These are phyloP conservation scores for Acaromyces ingoldii DNA, from an alignment of 1,284 basidiomycete species.

Conservation along the genomic window DNA sequence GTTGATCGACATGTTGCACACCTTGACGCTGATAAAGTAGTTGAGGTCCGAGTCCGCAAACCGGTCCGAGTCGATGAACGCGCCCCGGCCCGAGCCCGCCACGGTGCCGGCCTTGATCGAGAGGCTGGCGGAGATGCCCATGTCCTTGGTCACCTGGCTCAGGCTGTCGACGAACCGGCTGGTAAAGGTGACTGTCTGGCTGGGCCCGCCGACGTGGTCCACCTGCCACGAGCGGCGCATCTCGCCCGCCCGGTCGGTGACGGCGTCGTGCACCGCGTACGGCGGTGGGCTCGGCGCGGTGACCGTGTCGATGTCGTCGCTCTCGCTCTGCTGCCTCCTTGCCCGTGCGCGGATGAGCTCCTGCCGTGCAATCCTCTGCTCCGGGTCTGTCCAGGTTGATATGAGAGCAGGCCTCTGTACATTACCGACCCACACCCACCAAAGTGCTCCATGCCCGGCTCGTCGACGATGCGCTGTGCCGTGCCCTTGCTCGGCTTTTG, in stretches of 20 bases:
- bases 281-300: background rate
- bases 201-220: conserved; percentile 3
- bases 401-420: too few relatives aligned
- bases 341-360: background rate
- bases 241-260: background rate
- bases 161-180: background rate
- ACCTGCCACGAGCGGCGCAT: background rate
- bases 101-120: conserved; percentile 4
- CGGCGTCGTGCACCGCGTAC: background rate
- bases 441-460: background rate
- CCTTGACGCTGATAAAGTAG: conserved; percentile 1
- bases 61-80: conserved; percentile 1
- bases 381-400: too few relatives aligned
- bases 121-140: conserved; percentile 1
- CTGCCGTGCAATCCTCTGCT: background rate
- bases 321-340: background rate
- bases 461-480: background rate
- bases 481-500: background rate
- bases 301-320: background rate
- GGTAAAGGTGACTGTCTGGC: conserved; percentile 1
- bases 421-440: too few relatives aligned
- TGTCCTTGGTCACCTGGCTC: conserved; percentile 2
- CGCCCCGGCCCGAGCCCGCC: conserved; percentile 1
- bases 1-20: conserved; percentile 1
- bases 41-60: conserved; percentile 2